Conservation (phyloP, 2,329 filamentous ascomycete species). For the Neofusicoccum sp. region DNA sequence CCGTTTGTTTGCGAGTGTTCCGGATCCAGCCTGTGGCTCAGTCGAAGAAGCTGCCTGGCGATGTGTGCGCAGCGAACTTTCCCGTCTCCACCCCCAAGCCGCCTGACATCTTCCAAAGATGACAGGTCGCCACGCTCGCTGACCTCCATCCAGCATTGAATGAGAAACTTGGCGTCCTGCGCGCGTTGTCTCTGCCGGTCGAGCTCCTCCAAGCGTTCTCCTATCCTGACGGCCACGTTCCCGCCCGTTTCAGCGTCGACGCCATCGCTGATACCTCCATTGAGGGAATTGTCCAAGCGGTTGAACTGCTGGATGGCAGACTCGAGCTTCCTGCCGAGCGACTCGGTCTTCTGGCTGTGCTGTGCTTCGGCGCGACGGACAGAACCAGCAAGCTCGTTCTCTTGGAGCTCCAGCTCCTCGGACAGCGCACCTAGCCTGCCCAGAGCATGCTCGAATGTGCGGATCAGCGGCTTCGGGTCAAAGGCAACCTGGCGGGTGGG, state of each 20-base stretch:
- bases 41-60: constrained; percentile 86
- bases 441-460: constrained; percentile 80
- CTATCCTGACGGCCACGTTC: constrained; percentile 90
- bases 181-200: constrained; percentile 88
- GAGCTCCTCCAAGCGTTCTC: constrained; percentile 88
- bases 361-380: constrained; percentile 89
- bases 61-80: constrained; percentile 94
- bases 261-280: constrained; percentile 56
- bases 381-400: constrained; percentile 86
- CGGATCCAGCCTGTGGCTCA: constrained; percentile 86
- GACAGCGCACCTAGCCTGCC: constrained; percentile 68
- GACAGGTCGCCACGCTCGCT: constrained; percentile 84
- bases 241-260: constrained; percentile 62
- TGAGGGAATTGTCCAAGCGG: constrained; percentile 78
- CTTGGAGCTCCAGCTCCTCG: constrained; percentile 82
- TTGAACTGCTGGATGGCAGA: constrained; percentile 91
- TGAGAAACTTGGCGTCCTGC: constrained; percentile 88
- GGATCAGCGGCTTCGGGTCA: constrained; percentile 94
- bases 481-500: constrained; percentile 56
- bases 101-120: constrained; percentile 82
- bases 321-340: constrained; percentile 83
- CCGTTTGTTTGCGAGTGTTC: constrained; percentile 52
- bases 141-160: constrained; percentile 96
- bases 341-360: constrained; percentile 87
- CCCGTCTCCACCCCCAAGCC: constrained; percentile 81